A percentile compares a stretch with the other conserved stretches of the same genome.
Evolutionary conservation across 805 yeast species (phyloP).

Genomic region (Saccharomycopsis sp.): DNA sequence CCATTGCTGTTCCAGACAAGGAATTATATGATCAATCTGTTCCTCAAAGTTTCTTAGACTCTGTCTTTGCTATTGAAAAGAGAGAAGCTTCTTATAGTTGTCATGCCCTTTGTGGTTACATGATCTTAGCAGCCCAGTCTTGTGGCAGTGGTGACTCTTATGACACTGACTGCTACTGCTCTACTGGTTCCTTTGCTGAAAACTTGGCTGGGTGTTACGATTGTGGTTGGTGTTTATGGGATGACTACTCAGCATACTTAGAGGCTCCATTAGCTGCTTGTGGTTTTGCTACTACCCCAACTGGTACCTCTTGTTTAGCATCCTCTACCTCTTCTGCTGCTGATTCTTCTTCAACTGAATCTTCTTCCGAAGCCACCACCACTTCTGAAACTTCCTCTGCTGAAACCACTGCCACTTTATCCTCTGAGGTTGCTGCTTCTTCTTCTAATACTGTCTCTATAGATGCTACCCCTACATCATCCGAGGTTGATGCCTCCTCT

Average conservation of each 20-base stretch:
- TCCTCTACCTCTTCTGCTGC: conserved; percentile 17
- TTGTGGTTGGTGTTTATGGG: conserved; percentile 31
- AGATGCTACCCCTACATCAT: conserved; percentile 2
- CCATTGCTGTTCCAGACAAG: conserved; percentile 10
- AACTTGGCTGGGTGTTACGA: conserved; percentile 25
- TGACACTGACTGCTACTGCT: conserved; percentile 22
- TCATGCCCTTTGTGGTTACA: conserved; percentile 27
- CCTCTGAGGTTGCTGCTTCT: conserved; percentile 1
- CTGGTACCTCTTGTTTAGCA: conserved; percentile 24
- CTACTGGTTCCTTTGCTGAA: conserved; percentile 18
- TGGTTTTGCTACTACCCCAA: conserved; percentile 24
- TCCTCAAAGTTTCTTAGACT: conserved; percentile 9
- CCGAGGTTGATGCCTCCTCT: conserved; percentile 15
- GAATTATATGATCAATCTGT: conserved; percentile 5
- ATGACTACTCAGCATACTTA: conserved; percentile 25
- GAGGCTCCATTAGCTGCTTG: conserved; percentile 24
- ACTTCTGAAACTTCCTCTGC: conserved; percentile 6
- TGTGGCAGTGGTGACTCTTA: conserved; percentile 23
- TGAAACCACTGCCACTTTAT: conserved; percentile 3
- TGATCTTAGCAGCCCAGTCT: conserved; percentile 25
- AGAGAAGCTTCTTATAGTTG: conserved; percentile 24
- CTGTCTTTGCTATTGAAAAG: conserved; percentile 8
- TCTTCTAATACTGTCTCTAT: background rate
- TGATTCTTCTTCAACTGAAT: background rate
- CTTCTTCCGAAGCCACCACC: conserved; percentile 4